phyloP scores from a whole-genome alignment of 2,329 filamentous ascomycete species.

The Sporothrix pallida region DNA sequence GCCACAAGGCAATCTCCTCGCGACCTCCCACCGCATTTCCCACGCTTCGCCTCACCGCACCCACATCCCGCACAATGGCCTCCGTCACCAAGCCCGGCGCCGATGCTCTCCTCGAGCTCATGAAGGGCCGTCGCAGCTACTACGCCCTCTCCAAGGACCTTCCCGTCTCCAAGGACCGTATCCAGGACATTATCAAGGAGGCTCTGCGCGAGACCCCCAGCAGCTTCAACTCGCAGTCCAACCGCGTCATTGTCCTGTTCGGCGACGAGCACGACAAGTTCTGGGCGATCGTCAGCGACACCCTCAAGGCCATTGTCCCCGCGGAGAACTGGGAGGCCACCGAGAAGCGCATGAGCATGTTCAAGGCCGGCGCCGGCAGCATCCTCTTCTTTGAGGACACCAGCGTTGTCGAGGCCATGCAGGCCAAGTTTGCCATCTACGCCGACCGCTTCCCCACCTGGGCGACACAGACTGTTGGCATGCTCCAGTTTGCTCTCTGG shows the following conservation, averaged over 20 bases:
- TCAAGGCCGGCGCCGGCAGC: slow-evolving; percentile 72
- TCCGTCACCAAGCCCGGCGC: slow-evolving; percentile 53
- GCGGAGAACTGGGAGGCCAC: slow-evolving; percentile 65
- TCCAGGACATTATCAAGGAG: slow-evolving; percentile 69
- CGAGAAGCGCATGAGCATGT: slow-evolving; percentile 54
- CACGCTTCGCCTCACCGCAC: slow-evolving; percentile 7
- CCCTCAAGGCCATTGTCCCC: slow-evolving; percentile 72
- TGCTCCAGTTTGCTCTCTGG: slow-evolving; percentile 84
- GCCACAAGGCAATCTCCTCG: not conserved
- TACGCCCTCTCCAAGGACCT: slow-evolving; percentile 72
- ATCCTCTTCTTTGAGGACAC: slow-evolving; percentile 87
- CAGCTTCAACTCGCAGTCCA: slow-evolving; percentile 88
- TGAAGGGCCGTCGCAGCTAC: slow-evolving; percentile 71
- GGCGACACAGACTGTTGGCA: slow-evolving; percentile 77
- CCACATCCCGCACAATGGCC: slow-evolving; percentile 38
- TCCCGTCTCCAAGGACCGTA: slow-evolving; percentile 60
- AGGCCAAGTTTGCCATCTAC: slow-evolving; percentile 73
- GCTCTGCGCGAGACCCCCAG: slow-evolving; percentile 73
- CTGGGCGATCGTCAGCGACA: slow-evolving; percentile 74
- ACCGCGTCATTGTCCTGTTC: slow-evolving; percentile 78
- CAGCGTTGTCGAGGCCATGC: slow-evolving; percentile 66
- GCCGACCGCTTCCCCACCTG: slow-evolving; percentile 80
- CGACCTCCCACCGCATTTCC: slow-evolving; percentile 29
- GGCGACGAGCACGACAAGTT: slow-evolving; percentile 84
- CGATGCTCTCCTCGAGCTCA: slow-evolving; percentile 64